Base-by-base conservation (phyloP, 2,329 filamentous ascomycete genomes). In the Ustilaginoidea virens region DNA sequence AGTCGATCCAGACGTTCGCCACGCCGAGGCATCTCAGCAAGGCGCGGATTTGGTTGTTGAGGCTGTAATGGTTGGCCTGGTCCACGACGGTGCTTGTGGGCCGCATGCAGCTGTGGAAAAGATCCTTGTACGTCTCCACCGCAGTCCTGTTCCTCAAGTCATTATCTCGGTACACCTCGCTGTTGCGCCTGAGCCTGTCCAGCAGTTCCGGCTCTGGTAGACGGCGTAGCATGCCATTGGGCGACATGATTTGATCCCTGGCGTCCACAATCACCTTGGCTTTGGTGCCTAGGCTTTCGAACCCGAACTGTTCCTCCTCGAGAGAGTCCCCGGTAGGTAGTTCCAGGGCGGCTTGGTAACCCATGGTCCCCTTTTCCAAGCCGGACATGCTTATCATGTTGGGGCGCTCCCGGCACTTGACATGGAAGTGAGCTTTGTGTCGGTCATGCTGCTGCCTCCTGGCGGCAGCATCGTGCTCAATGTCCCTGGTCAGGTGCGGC, bases 331-430 rank as follows among this genome's bases (percentile, higher is more conserved):
- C 67, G 11, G 73, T 66, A 14, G 65, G 60, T 20, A 80, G 48
- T 45, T 81, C 74, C 20, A 81, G 55, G 6, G 76, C 77, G 14
- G 76, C 71, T 39, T 70, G 64, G 45, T 72, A 80, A 30, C 77
- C 77, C 44, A 80, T 60, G 12, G 74, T 78, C 23, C 77, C 77
- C 46, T 74, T 74, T 45, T 82, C 77, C 18, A 77, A 51, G 3
- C 76, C 77, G 38, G 77, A 71, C 58, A 75, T 73, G 55, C 72
- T 77, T 34, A 80, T 60, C 75, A 80, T 81, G 46, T 67, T 77
- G 23, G 77, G 77, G 14, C 69, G 54, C 44, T 79, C 74, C 26
- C 63, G 60, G 37, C 66, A 70, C 31, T 63, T 60, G 23, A 69
- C 58, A 42, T 68, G 66, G 45, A 71, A 73, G 45, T 73, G 69